phyloP scores from a whole-genome alignment of 306 rosid genomes.

The Prinsepia uniflora region DNA sequence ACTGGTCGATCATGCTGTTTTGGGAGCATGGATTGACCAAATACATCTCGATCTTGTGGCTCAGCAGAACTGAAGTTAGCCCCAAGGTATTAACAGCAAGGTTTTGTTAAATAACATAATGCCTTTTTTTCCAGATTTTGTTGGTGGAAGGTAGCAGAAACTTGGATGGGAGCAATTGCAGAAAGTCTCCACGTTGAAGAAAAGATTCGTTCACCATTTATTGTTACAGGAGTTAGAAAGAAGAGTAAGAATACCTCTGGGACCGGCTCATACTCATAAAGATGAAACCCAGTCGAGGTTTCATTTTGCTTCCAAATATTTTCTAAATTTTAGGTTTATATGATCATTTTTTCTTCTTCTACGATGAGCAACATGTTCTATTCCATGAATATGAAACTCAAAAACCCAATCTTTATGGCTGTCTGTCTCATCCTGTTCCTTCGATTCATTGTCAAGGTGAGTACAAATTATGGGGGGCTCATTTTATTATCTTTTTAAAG shows the following conservation, averaged over 20 bases:
- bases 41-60: constrained; percentile 71
- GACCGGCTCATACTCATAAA: constrained; percentile 31
- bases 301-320: constrained; percentile 44
- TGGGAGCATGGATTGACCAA: constrained; percentile 65
- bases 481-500: constrained; percentile 30
- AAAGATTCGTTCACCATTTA: constrained; percentile 33
- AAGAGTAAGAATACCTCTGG: constrained; percentile 35
- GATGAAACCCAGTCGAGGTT: constrained; percentile 29
- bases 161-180: constrained; percentile 27
- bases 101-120: constrained; percentile 39
- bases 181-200: constrained; percentile 2
- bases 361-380: constrained; percentile 37
- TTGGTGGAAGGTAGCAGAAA: constrained; percentile 27
- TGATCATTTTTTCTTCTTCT: constrained; percentile 41
- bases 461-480: constrained; percentile 35
- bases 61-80: constrained; percentile 50
- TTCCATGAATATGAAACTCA: constrained; percentile 29
- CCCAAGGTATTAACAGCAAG: constrained; percentile 38
- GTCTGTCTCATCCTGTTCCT: constrained; percentile 29
- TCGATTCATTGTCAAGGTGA: constrained; percentile 32
- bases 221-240: constrained; percentile 23
- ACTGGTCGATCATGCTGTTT: constrained; percentile 46
- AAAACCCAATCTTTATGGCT: constrained; percentile 21
- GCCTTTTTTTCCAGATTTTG: constrained; percentile 42
- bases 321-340: constrained; percentile 43